These are phyloP conservation scores for Neurospora terricola DNA, from an alignment of 495 filamentous ascomycete species.

Conservation along the genomic window DNA sequence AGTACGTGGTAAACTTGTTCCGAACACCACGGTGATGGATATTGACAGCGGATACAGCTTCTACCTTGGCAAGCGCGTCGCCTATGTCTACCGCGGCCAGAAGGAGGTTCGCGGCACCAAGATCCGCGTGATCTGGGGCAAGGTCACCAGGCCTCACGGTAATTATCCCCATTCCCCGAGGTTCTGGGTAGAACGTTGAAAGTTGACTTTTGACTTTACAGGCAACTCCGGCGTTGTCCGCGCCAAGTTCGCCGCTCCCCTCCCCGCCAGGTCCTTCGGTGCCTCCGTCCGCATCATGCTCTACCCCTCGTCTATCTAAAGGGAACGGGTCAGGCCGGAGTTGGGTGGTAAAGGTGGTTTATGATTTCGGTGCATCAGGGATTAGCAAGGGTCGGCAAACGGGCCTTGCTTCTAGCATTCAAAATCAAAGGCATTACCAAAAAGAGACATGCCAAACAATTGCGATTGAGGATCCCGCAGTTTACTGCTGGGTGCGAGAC, in stretches of 20 bases:
- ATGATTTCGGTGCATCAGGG: conserved; percentile 45
- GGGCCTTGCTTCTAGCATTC: conserved; percentile 35
- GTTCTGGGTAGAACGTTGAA: neutral
- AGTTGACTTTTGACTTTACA: conserved; percentile 24
- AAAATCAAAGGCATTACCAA: conserved; percentile 34
- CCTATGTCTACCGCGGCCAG: conserved; percentile 92
- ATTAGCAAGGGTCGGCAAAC: conserved; percentile 39
- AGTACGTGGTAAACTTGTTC: conserved; percentile 41
- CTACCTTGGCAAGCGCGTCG: conserved; percentile 92
- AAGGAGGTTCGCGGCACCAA: conserved; percentile 90
- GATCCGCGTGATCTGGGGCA: conserved; percentile 98
- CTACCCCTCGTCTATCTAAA: conserved; percentile 76
- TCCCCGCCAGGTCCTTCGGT: conserved; percentile 92
- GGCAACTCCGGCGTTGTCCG: conserved; percentile 95
- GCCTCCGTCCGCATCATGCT: conserved; percentile 97
- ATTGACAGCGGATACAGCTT: conserved; percentile 43
- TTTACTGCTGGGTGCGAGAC: conserved; percentile 13
- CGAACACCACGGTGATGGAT: conserved; percentile 5
- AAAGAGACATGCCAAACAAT: conserved; percentile 20
- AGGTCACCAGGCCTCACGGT: conserved; percentile 92
- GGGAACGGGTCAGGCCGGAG: conserved; percentile 34
- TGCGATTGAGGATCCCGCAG: conserved; percentile 23
- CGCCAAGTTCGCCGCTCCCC: conserved; percentile 89
- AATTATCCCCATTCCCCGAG: conserved; percentile 21
- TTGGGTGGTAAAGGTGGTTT: conserved; percentile 44